Percentiles rank a stretch among this genome's conserved stretches.
These are phyloP conservation scores for Boeremia exigua DNA, from an alignment of 2,329 filamentous ascomycete genomes.

Conservation along the genomic window DNA sequence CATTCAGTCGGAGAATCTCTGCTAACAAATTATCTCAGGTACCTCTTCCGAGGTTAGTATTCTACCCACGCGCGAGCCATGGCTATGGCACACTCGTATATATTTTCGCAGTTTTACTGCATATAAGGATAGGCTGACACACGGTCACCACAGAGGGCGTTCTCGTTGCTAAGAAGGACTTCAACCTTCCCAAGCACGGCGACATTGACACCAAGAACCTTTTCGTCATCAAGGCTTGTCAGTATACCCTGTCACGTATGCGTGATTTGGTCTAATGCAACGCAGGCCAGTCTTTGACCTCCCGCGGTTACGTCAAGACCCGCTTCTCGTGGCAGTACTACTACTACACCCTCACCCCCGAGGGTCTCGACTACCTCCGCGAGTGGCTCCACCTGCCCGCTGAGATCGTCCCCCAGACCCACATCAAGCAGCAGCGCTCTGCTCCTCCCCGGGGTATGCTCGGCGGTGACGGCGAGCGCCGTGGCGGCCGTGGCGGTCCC, in stretches of 20 bases:
- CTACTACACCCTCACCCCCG: conserved; percentile 99
- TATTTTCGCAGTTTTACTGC: conserved; percentile 43
- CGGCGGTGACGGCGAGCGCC: conserved; percentile 79
- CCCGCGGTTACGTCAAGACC: conserved; percentile 98
- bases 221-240: conserved; percentile 94
- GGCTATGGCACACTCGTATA: conserved; percentile 47
- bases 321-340: conserved; percentile 81
- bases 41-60: conserved; percentile 54
- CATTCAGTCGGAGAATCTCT: conserved; percentile 16
- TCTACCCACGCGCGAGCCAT: conserved; percentile 39
- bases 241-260: conserved; percentile 21
- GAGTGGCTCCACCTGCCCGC: conserved; percentile 99
- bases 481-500: conserved; percentile 78
- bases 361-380: conserved; percentile 99
- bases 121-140: conserved; percentile 51
- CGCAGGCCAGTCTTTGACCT: conserved; percentile 85
- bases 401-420: conserved; percentile 98
- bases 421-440: conserved; percentile 99
- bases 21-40: conserved; percentile 40
- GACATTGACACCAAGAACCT: conserved; percentile 99
- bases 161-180: conserved; percentile 99
- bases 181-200: conserved; percentile 95
- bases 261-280: conserved; percentile 20
- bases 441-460: conserved; percentile 99
- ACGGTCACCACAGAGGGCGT: conserved; percentile 67